Percentiles rank a stretch among this genome's conserved stretches.
Evolutionary conservation across 495 filamentous ascomycete species (phyloP).

Genomic region (Entonaema liquescens): DNA sequence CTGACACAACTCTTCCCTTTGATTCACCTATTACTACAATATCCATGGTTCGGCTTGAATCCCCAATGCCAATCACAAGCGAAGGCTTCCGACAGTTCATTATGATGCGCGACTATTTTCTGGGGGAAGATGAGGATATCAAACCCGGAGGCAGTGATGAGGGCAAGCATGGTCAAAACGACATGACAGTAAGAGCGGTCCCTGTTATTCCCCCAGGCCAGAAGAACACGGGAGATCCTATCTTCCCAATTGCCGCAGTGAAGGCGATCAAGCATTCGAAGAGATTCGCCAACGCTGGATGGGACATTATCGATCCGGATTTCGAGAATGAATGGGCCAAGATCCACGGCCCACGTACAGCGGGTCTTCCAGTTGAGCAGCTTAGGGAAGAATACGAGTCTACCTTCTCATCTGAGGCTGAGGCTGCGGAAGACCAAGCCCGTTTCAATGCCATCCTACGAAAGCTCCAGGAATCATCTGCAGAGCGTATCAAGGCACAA

Average conservation of each 20-base stretch:
- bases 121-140: not conserved
- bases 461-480: constrained; percentile 33
- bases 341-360: constrained; percentile 26
- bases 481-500: not conserved
- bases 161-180: not conserved
- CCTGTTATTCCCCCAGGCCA: not conserved
- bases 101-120: not conserved
- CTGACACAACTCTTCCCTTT: not conserved
- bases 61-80: constrained; percentile 5
- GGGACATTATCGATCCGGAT: constrained; percentile 14
- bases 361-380: constrained; percentile 23
- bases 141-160: not conserved
- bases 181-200: not conserved
- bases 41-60: not conserved
- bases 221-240: not conserved
- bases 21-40: not conserved
- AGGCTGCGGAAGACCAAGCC: not conserved
- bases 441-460: constrained; percentile 30
- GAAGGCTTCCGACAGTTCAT: not conserved
- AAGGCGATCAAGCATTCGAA: constrained; percentile 17
- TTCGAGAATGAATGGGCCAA: constrained; percentile 15
- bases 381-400: constrained; percentile 29
- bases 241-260: constrained; percentile 14
- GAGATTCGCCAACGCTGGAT: constrained; percentile 11
- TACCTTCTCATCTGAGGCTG: not conserved